These are phyloP conservation scores for Ophiorrhiza pumila DNA, from an alignment of 257 asterid species.

Conservation along the genomic window DNA sequence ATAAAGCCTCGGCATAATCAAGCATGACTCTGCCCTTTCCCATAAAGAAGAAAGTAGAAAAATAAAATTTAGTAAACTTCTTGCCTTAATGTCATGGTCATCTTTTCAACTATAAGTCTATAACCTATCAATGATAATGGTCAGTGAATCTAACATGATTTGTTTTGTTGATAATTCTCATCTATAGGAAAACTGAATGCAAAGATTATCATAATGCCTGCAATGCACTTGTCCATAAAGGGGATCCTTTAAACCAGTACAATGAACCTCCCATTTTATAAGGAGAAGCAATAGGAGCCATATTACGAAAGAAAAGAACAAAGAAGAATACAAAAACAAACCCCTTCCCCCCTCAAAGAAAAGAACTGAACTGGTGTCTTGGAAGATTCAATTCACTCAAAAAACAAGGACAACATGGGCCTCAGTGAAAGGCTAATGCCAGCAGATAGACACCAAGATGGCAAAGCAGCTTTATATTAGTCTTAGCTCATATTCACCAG, in stretches of 20 bases:
- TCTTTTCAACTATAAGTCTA: too few species aligned
- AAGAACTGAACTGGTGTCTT: not conserved
- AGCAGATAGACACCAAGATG: not conserved
- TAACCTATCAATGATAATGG: not conserved
- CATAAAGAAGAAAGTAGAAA: too few species aligned
- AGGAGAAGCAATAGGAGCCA: not conserved
- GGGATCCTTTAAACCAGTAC: not conserved
- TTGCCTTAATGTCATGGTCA: too few species aligned
- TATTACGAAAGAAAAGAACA: not conserved
- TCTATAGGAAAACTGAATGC: not conserved
- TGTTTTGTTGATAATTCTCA: not conserved
- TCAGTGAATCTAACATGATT: not conserved
- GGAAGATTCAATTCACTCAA: not conserved
- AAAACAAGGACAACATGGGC: not conserved
- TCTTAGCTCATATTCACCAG: conserved; percentile 85
- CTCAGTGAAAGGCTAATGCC: not conserved
- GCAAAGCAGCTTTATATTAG: conserved; percentile 33
- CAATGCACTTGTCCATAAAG: not conserved
- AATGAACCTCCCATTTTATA: not conserved
- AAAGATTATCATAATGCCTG: not conserved
- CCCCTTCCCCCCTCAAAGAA: not conserved
- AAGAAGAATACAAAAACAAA: not conserved
- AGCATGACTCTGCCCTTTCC: too few species aligned
- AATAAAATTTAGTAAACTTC: too few species aligned
- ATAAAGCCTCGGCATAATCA: too few species aligned